These are phyloP conservation scores for Fusarium temperatum DNA, from an alignment of 2,329 filamentous ascomycete genomes.

Conservation along the genomic window DNA sequence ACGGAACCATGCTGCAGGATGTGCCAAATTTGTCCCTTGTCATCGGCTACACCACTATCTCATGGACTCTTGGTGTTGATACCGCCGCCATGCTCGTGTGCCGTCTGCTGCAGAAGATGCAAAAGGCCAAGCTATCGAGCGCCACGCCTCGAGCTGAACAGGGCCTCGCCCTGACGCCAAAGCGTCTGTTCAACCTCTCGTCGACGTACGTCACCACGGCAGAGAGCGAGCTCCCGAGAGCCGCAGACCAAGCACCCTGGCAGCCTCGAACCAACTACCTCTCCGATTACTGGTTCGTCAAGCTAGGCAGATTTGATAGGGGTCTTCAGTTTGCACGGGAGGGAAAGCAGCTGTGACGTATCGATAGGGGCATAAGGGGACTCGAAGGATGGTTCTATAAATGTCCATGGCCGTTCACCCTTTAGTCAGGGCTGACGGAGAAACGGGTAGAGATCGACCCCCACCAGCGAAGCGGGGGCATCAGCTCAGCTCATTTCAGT, in stretches of 20 bases:
- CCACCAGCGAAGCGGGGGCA: rapidly evolving
- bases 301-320: not conserved
- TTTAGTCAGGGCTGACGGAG: no score
- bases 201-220: not conserved
- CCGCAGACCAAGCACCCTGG: not conserved
- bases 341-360: not conserved
- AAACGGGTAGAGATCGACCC: no score
- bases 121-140: not conserved
- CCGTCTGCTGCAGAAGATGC: not conserved
- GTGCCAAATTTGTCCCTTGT: not conserved
- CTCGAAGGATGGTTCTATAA: not conserved
- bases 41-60: not conserved
- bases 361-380: not conserved
- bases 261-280: not conserved
- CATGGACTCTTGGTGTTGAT: not conserved
- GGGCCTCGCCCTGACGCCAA: not conserved
- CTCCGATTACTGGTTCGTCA: not conserved
- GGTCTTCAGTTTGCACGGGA: not conserved
- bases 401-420: no score
- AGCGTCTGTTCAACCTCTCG: not conserved
- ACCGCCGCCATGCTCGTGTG: not conserved
- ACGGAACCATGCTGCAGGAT: not conserved
- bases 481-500: no score
- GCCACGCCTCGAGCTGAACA: not conserved
- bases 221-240: not conserved